Evolutionary conservation across 192 early-diverging fungal genomes (phyloP).

Genomic region (Coemansia sp.): DNA sequence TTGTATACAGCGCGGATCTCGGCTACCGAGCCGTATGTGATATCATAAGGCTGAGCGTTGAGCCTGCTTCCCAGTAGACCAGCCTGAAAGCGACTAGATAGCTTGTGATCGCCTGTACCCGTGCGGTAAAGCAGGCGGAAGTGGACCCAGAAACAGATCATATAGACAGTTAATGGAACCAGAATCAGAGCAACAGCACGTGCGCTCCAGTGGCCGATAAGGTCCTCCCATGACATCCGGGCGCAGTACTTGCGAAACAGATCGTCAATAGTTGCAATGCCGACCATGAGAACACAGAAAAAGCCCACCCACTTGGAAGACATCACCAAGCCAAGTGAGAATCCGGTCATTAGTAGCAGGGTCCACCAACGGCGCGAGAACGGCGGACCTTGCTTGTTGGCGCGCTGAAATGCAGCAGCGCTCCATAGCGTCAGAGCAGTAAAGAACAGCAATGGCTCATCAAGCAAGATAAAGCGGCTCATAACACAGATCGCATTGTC

Average conservation of each 20-base stretch:
- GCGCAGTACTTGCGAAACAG: conserved; percentile 85
- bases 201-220: conserved; percentile 78
- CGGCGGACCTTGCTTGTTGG: conserved; percentile 48
- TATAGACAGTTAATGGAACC: conserved; percentile 75
- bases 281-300: conserved; percentile 87
- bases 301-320: conserved; percentile 94
- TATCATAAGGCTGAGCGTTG: conserved; percentile 41
- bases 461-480: conserved; percentile 70
- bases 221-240: conserved; percentile 63
- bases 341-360: conserved; percentile 65
- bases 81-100: conserved; percentile 86
- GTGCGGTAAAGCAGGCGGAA: conserved; percentile 77
- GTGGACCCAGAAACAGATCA: conserved; percentile 89
- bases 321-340: conserved; percentile 65
- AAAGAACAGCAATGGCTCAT: conserved; percentile 74
- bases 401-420: conserved; percentile 60
- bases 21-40: conserved; percentile 37
- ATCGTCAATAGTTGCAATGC: conserved; percentile 84
- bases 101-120: conserved; percentile 92
- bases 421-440: conserved; percentile 60
- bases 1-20: conserved; percentile 35
- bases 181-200: conserved; percentile 80
- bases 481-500: conserved; percentile 70
- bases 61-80: conserved; percentile 75
- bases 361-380: conserved; percentile 67